Base-by-base conservation (phyloP, 345 rosid species). In the Conringia planisiliqua region DNA sequence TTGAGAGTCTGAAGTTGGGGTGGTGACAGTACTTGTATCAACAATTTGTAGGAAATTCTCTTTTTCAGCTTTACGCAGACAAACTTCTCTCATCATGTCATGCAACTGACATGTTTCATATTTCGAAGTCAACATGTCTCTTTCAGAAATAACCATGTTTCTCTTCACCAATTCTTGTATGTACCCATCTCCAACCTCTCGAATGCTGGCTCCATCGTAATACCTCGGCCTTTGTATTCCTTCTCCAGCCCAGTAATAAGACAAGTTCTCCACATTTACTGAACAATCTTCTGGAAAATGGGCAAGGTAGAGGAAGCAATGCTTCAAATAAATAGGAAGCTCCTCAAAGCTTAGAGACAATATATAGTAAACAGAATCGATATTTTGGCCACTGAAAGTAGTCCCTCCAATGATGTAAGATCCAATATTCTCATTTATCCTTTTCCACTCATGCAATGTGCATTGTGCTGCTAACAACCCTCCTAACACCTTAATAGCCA, bases 171-270 rank as follows among this genome's bases (percentile, higher is more conserved):
- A 30, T 30, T 30, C 33, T 30, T 30, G 6, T 30, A 30, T 30
- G 33, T 30, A 30, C 4, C 33, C 33, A 22, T 72, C 54, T 0
- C 60, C 84, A 0, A 55, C 77, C 13, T 82, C 80, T 17, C 50
- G 73, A 6, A 65, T 20, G 0, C 43, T n/a, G 10, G 10, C 72
- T 27, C 68, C 78, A 30, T 73, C 62, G n/a, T 24, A 61, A 26
- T 20, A 1, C 0, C 44, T 52, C 2, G 44, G 43, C 51, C 10
- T 1, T 12, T 13, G 9, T 26, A 86, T 40, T 40, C 83, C 90
- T 40, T 83, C 82, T 1, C 81, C 85, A 17, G 71, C 65, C 88
- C 82, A 85, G 43, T 80, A 71, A 17, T 51, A 59, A 16, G 62
- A 43, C 22, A 83, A 26, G 5, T 71, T 30, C 33, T 30, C 33